Conservation (phyloP, 805 yeast species). For the Kodamaea restingae region DNA sequence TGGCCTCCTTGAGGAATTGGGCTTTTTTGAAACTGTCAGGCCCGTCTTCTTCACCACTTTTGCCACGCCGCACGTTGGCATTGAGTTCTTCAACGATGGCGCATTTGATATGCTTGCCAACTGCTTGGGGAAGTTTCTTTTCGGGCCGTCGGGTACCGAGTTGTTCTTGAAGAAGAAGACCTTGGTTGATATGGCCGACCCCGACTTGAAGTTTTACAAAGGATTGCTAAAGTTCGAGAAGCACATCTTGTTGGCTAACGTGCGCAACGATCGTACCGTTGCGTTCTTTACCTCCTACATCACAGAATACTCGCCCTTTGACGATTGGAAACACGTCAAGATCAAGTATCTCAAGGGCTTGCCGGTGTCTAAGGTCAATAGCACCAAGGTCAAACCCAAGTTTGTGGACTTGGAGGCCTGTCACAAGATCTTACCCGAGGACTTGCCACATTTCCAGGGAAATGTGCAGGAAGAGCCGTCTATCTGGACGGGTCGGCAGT, state of each 20-base stretch:
- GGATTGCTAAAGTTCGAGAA: conserved; percentile 58
- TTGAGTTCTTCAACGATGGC: conserved; percentile 32
- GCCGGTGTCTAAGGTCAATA: conserved; percentile 39
- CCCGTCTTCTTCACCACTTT: conserved; percentile 40
- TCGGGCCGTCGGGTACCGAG: conserved; percentile 37
- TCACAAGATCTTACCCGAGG: conserved; percentile 11
- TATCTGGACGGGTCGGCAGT: conserved; percentile 26
- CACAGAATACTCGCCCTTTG: conserved; percentile 70
- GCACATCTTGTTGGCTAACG: conserved; percentile 65
- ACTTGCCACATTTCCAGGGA: conserved; percentile 13
- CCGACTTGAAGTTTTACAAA: conserved; percentile 43
- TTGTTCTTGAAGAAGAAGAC: conserved; percentile 37
- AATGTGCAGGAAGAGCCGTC: conserved; percentile 39
- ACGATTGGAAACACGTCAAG: conserved; percentile 45
- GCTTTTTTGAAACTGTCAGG: conserved; percentile 31
- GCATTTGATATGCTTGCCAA: conserved; percentile 33
- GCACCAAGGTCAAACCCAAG: conserved; percentile 39
- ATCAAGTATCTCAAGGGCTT: conserved; percentile 46
- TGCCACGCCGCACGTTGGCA: conserved; percentile 45
- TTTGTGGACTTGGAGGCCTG: conserved; percentile 49
- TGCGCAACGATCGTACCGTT: conserved; percentile 79
- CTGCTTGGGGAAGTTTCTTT: conserved; percentile 27
- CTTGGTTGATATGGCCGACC: conserved; percentile 52
- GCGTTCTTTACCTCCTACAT: conserved; percentile 82
- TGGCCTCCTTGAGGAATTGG: conserved; percentile 32